Percentiles rank a stretch among this genome's conserved stretches.
Conservation (phyloP, 768 basidiomycete genomes). For the Polyporus arcularius region DNA sequence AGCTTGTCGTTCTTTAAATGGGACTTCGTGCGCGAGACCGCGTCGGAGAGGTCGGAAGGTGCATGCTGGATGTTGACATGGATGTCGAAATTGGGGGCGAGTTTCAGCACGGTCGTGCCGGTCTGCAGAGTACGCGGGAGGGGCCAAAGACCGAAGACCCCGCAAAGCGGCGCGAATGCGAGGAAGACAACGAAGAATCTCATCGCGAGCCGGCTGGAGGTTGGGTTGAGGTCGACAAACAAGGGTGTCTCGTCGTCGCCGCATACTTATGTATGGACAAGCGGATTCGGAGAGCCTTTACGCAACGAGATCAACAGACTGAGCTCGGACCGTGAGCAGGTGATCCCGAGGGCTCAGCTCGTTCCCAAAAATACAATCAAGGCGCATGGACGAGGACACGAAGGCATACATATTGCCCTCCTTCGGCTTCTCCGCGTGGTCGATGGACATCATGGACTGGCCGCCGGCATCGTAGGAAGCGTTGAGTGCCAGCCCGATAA, state of each 20-base stretch:
- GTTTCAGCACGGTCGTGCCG: conserved; percentile 32
- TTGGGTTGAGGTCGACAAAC: not conserved
- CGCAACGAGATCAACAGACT: not conserved
- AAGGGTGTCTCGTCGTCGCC: not conserved
- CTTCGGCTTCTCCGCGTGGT: not conserved
- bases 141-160: conserved; percentile 35
- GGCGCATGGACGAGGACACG: not conserved
- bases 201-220: not conserved
- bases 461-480: too few relatives aligned
- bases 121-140: conserved; percentile 32
- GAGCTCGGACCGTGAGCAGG: conserved; percentile 1
- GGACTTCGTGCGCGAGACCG: conserved; percentile 49
- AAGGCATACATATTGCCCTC: conserved; percentile 1
- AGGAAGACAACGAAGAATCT: not conserved
- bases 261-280: conserved; percentile 1
- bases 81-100: conserved; percentile 54
- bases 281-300: not conserved
- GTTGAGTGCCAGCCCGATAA: not conserved
- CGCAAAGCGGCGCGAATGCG: not conserved
- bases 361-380: conserved; percentile 14
- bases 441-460: not conserved
- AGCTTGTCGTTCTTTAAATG: conserved; percentile 55
- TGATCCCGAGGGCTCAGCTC: not conserved
- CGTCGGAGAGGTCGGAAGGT: conserved; percentile 57
- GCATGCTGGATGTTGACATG: conserved; percentile 36